Evolutionary conservation across 305 asterid species (phyloP).

Genomic region (Fraxinus baroniana): DNA sequence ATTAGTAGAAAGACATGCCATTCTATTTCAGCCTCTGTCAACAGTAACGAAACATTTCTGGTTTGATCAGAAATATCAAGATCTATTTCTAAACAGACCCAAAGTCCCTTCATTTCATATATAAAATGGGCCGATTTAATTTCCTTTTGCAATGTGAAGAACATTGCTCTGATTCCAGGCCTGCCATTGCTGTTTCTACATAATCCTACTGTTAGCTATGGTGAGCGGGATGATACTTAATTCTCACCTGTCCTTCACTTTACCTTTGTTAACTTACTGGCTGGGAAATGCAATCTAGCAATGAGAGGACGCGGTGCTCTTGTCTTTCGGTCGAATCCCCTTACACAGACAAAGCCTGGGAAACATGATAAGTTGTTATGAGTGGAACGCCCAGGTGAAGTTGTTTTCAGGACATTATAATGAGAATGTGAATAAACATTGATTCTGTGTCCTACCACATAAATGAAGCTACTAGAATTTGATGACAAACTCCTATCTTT

Average conservation of each 20-base stretch:
- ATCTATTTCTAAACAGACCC: not conserved
- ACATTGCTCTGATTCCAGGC: not conserved
- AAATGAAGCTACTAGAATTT: not conserved
- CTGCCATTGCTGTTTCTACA: not conserved
- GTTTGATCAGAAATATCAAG: not conserved
- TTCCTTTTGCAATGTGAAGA: not conserved
- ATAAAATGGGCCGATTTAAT: not conserved
- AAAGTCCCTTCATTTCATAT: not conserved
- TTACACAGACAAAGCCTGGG: slow-evolving; percentile 86
- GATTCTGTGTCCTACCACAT: not conserved
- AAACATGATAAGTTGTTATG: slow-evolving; percentile 20
- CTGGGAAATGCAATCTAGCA: slow-evolving; percentile 90
- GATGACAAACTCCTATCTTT: not conserved
- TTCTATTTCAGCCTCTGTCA: not conserved
- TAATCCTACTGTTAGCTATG: not conserved
- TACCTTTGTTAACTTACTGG: slow-evolving; percentile 62
- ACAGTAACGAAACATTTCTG: not conserved
- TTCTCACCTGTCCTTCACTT: slow-evolving; percentile 55
- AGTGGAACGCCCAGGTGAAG: slow-evolving; percentile 6
- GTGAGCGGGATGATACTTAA: not conserved
- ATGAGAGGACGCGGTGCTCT: slow-evolving; percentile 91
- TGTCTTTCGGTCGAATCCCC: slow-evolving; percentile 78
- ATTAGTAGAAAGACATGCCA: not conserved
- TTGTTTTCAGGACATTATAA: not conserved
- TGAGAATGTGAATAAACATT: not conserved